These are phyloP conservation scores for Penicillium sp. DNA, from an alignment of 2,329 filamentous ascomycete genomes.

Conservation along the genomic window DNA sequence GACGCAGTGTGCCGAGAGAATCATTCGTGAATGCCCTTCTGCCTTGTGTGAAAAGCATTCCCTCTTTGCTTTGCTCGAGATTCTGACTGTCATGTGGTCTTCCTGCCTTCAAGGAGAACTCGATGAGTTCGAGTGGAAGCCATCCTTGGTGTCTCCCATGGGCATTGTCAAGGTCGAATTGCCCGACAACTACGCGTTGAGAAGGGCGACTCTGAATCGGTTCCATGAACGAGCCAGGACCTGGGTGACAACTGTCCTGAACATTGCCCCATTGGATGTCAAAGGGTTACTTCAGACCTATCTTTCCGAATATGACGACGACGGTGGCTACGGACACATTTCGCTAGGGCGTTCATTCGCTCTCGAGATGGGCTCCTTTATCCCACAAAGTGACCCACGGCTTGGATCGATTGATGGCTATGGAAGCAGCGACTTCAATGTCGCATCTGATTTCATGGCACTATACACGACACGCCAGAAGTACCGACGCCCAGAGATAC, in stretches of 20 bases:
- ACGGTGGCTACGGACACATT: constrained; percentile 85
- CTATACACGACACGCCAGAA: constrained; percentile 97
- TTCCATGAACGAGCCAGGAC: constrained; percentile 72
- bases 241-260: constrained; percentile 80
- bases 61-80: constrained; percentile 86
- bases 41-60: constrained; percentile 86
- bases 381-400: constrained; percentile 82
- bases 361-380: constrained; percentile 81
- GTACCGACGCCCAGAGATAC: constrained; percentile 79
- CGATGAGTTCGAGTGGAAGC: constrained; percentile 85
- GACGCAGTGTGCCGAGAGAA: constrained; percentile 75
- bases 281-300: constrained; percentile 94
- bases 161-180: constrained; percentile 81
- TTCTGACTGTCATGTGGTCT: constrained; percentile 91
- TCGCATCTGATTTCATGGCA: constrained; percentile 91
- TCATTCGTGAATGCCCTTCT: constrained; percentile 81
- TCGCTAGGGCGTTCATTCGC: constrained; percentile 93
- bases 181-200: constrained; percentile 87
- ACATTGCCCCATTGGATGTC: constrained; percentile 84
- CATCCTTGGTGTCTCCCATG: constrained; percentile 72
- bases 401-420: constrained; percentile 75
- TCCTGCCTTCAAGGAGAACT: constrained; percentile 93
- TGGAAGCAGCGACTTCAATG: constrained; percentile 75
- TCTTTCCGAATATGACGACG: constrained; percentile 89
- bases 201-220: constrained; percentile 72